A percentile compares a stretch with the other conserved stretches of the same genome.
Conservation (phyloP, 768 basidiomycete genomes). For the Trametes meyenii region DNA sequence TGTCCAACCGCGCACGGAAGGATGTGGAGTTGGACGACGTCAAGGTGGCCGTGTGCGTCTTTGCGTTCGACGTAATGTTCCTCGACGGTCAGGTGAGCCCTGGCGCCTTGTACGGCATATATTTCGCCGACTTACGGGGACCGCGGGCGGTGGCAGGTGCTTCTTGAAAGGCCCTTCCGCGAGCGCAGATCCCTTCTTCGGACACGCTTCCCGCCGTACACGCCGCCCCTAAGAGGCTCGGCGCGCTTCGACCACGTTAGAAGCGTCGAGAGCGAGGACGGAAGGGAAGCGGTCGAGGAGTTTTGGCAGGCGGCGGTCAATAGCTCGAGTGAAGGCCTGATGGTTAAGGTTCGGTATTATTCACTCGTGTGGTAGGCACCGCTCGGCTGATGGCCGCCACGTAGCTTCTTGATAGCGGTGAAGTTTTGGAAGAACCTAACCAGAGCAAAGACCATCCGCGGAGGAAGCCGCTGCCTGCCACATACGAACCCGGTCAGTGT, state of each 20-base stretch:
- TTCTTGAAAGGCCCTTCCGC: conserved; percentile 71
- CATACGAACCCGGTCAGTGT: conserved; percentile 73
- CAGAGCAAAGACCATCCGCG: conserved; percentile 43
- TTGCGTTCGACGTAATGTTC: conserved; percentile 88
- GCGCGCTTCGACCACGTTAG: conserved; percentile 78
- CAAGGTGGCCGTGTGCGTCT: conserved; percentile 80
- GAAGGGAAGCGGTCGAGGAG: conserved; percentile 61
- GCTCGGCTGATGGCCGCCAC: conserved; percentile 17
- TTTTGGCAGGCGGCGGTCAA: conserved; percentile 80
- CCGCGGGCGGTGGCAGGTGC: conserved; percentile 46
- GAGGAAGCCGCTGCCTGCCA: conserved; percentile 75
- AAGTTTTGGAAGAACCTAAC: conserved; percentile 37
- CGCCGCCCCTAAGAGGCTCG: conserved; percentile 43
- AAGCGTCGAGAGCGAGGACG: conserved; percentile 65
- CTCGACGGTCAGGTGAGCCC: conserved; percentile 71
- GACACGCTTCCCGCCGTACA: conserved; percentile 58
- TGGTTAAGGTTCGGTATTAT: conserved; percentile 71
- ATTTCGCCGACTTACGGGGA: conserved; percentile 4
- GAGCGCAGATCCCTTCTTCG: conserved; percentile 67
- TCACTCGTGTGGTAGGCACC: conserved; percentile 1
- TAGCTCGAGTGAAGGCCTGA: conserved; percentile 87
- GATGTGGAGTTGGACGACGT: conserved; percentile 77
- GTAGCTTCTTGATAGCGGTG: conserved; percentile 68
- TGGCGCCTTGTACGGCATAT: conserved; percentile 17
- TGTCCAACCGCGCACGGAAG: conserved; percentile 84